phyloP scores from a whole-genome alignment of 345 rosid species.

The Linum lewisii region DNA sequence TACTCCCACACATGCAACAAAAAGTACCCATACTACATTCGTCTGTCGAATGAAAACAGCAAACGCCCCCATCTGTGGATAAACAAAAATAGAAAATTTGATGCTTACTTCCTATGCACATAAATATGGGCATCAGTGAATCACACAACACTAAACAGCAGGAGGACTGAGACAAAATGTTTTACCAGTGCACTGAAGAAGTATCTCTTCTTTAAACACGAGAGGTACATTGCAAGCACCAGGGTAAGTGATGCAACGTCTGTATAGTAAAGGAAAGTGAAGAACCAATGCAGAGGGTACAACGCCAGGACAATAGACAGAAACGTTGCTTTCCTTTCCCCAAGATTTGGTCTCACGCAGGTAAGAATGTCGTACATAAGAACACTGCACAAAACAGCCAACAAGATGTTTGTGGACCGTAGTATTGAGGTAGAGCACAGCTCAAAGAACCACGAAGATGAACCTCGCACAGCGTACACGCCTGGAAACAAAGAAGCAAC shows the following conservation, averaged over 20 bases:
- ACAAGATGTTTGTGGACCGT: constrained; percentile 50
- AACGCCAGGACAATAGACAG: constrained; percentile 47
- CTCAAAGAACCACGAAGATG: constrained; percentile 30
- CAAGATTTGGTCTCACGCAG: constrained; percentile 48
- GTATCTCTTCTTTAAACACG: constrained; percentile 67
- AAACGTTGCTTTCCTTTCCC: constrained; percentile 46
- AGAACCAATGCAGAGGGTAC: constrained; percentile 94
- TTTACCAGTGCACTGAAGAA: constrained; percentile 71
- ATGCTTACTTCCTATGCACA: neutral
- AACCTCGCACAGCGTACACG: constrained; percentile 25
- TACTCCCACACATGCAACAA: constrained; percentile 73
- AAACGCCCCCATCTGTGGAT: constrained; percentile 61
- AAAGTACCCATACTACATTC: constrained; percentile 80
- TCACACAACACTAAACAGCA: neutral
- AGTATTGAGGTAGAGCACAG: constrained; percentile 54
- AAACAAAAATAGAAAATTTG: constrained; percentile 12
- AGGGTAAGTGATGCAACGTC: constrained; percentile 82
- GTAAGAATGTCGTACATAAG: constrained; percentile 53
- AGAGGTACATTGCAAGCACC: constrained; percentile 82
- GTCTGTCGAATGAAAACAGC: constrained; percentile 72
- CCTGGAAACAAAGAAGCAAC: constrained; percentile 68
- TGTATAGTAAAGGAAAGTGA: constrained; percentile 85
- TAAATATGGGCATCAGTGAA: neutral
- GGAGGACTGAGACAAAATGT: neutral
- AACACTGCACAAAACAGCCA: constrained; percentile 69